Conservation (phyloP, 495 filamentous ascomycete species). For the Lasiosphaeria ovina region DNA sequence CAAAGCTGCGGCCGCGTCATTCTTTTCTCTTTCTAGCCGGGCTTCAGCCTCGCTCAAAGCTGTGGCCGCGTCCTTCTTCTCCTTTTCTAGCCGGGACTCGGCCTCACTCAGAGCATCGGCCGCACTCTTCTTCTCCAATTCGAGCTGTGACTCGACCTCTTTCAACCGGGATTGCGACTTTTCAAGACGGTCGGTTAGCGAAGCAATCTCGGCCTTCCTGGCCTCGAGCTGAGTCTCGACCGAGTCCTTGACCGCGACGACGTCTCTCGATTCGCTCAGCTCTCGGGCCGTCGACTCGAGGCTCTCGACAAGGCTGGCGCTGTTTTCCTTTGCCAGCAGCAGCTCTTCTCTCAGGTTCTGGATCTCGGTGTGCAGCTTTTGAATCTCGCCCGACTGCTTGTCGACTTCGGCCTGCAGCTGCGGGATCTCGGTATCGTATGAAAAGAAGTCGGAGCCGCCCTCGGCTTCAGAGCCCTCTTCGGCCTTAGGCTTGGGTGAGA, state of each 20-base stretch:
- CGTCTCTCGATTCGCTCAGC: slow-evolving; percentile 56
- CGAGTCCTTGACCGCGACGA: slow-evolving; percentile 52
- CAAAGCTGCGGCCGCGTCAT: slow-evolving; percentile 33
- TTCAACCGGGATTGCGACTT: slow-evolving; percentile 49
- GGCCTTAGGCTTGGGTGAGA: slow-evolving; percentile 48
- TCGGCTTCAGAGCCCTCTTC: slow-evolving; percentile 41
- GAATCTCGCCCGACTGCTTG: slow-evolving; percentile 42
- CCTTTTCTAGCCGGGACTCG: slow-evolving; percentile 44
- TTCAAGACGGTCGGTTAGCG: slow-evolving; percentile 53
- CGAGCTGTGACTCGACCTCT: slow-evolving; percentile 52
- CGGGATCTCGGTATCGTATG: slow-evolving; percentile 70
- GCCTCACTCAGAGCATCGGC: slow-evolving; percentile 44
- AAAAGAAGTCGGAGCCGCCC: slow-evolving; percentile 78
- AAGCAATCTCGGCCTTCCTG: slow-evolving; percentile 44
- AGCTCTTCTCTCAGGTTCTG: slow-evolving; percentile 38
- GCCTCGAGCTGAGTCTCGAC: slow-evolving; percentile 49
- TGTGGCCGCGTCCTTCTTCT: slow-evolving; percentile 6
- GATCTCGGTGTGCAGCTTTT: slow-evolving; percentile 38
- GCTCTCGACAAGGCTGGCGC: slow-evolving; percentile 60
- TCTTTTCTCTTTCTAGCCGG: no score
- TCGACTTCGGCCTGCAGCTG: slow-evolving; percentile 62
- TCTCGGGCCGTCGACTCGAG: slow-evolving; percentile 60
- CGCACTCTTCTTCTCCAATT: slow-evolving; percentile 37
- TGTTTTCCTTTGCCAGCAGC: slow-evolving; percentile 59
- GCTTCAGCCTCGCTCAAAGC: neutral